phyloP scores from a whole-genome alignment of 495 filamentous ascomycete genomes.

The Xylaria nigripes region DNA sequence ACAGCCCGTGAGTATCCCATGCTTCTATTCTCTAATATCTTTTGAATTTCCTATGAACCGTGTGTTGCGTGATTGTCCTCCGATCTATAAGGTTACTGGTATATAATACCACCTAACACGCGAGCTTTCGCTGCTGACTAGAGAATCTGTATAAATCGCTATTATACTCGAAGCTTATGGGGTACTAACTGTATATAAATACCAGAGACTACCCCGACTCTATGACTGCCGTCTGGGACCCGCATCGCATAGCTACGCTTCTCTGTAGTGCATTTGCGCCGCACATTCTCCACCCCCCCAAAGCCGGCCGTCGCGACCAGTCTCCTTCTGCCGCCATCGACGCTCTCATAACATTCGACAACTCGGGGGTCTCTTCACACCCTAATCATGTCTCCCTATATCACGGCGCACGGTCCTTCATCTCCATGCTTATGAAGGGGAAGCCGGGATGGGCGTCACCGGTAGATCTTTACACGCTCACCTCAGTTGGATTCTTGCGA shows the following conservation, averaged over 20 bases:
- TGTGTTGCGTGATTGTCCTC: neutral
- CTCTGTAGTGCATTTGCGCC: constrained; percentile 64
- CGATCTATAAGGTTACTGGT: neutral
- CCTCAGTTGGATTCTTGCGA: constrained; percentile 55
- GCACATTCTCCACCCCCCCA: constrained; percentile 32
- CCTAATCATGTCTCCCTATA: constrained; percentile 87
- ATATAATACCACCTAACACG: too few species aligned
- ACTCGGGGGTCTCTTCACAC: constrained; percentile 68
- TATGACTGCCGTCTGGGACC: constrained; percentile 69
- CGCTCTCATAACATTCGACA: constrained; percentile 82
- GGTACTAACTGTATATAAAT: neutral
- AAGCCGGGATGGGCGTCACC: constrained; percentile 62
- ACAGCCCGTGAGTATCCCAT: constrained; percentile 46
- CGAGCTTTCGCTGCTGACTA: too few species aligned
- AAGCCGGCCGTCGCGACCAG: constrained; percentile 17
- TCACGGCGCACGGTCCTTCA: constrained; percentile 68
- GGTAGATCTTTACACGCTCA: constrained; percentile 76
- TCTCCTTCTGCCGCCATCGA: constrained; percentile 60
- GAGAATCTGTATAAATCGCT: too few species aligned
- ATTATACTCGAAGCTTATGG: neutral
- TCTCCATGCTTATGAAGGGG: constrained; percentile 49
- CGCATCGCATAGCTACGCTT: constrained; percentile 56
- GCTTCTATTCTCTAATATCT: neutral
- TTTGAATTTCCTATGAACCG: neutral
- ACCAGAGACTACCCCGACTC: constrained; percentile 70